Percentiles rank a stretch among this genome's conserved stretches.
Conservation (phyloP, 129 eudicot genomes). For the Silybum marianum region DNA sequence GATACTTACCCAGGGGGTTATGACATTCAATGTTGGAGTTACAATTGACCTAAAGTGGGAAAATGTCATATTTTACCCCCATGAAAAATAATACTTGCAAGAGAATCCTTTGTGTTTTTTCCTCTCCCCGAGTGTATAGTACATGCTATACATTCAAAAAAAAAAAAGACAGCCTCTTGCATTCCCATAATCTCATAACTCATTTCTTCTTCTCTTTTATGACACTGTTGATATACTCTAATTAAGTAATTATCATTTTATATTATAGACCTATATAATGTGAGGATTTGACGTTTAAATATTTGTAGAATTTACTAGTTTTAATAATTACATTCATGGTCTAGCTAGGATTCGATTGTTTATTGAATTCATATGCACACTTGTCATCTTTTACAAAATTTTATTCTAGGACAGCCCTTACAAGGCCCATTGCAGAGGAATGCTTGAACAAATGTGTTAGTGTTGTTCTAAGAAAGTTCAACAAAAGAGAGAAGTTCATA, state of each 20-base stretch:
- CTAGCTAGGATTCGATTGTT: conserved; percentile 7
- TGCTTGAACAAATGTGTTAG: conserved; percentile 36
- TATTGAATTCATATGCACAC: not conserved
- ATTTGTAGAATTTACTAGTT: not conserved
- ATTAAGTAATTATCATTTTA: too few species aligned
- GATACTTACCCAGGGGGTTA: too few species aligned
- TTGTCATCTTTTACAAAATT: conserved; percentile 2
- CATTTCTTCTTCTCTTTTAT: too few species aligned
- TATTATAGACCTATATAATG: too few species aligned
- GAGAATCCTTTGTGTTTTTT: too few species aligned
- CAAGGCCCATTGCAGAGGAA: conserved; percentile 36
- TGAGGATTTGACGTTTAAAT: not conserved
- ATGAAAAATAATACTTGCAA: too few species aligned
- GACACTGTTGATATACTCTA: not conserved
- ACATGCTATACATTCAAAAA: too few species aligned
- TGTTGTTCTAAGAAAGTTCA: conserved; percentile 50
- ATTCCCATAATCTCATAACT: not conserved
- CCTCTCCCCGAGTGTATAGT: too few species aligned
- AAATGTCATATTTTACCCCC: too few species aligned
- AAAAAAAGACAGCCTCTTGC: not conserved
- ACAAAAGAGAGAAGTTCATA: conserved; percentile 21
- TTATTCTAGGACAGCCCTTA: conserved; percentile 56
- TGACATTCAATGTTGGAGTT: too few species aligned
- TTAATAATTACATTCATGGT: not conserved
- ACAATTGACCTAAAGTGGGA: too few species aligned